Conservation (phyloP, 352 stramenopile genomes). For the Phytophthora megakarya region DNA sequence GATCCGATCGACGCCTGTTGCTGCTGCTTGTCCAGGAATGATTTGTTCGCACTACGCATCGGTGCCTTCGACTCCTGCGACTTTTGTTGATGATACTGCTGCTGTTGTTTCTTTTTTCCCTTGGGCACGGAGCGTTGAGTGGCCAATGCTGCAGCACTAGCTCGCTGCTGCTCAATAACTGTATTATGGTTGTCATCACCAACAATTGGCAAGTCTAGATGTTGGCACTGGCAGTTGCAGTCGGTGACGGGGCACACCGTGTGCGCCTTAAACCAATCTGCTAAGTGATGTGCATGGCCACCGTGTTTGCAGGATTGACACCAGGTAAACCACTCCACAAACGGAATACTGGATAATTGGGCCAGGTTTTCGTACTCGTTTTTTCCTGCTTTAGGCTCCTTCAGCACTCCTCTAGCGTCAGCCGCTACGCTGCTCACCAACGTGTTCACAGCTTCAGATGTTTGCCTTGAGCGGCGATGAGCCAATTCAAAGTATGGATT, state of each 20-base stretch:
- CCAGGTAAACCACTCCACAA: conserved; percentile 96
- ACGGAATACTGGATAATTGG: conserved; percentile 92
- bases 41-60: conserved; percentile 30
- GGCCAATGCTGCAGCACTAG: conserved; percentile 28
- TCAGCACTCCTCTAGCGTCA: conserved; percentile 46
- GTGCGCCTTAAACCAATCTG: conserved; percentile 93
- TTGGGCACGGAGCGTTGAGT: conserved; percentile 31
- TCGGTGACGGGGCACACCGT: conserved; percentile 92
- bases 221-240: conserved; percentile 92
- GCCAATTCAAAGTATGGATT: conserved; percentile 97
- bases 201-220: conserved; percentile 71
- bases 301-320: conserved; percentile 92
- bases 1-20: conserved; percentile 19
- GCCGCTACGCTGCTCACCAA: conserved; percentile 36
- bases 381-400: conserved; percentile 58
- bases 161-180: conserved; percentile 44
- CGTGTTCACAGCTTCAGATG: conserved; percentile 51
- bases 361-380: conserved; percentile 84
- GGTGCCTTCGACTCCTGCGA: conserved; percentile 27
- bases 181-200: conserved; percentile 56
- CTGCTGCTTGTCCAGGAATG: conserved; percentile 38
- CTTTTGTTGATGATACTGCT: conserved; percentile 34
- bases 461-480: conserved; percentile 71
- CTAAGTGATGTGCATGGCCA: conserved; percentile 93
- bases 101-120: conserved; percentile 38